phyloP scores from a whole-genome alignment of 2,329 filamentous ascomycete genomes.

The Ramichloridium luteum region DNA sequence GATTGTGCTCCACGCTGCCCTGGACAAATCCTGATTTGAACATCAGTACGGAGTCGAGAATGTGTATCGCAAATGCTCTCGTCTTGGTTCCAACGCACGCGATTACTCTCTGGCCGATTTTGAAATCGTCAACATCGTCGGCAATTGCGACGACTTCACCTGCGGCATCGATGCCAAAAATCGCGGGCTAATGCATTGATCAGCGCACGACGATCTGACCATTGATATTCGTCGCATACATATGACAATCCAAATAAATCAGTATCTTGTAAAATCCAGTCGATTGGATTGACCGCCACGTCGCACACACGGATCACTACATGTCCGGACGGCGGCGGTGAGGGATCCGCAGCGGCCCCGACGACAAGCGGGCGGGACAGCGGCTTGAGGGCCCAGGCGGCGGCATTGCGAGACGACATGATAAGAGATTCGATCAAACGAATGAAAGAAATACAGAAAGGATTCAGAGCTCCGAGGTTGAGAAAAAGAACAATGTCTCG shows the following conservation, averaged over 20 bases:
- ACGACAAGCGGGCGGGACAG: constrained; percentile 24
- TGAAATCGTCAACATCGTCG: constrained; percentile 32
- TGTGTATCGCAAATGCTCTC: too few species aligned
- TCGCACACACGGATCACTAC: constrained; percentile 30
- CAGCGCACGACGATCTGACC: too few species aligned
- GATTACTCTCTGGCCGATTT: constrained; percentile 34
- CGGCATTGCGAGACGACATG: constrained; percentile 19
- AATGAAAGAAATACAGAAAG: too few species aligned
- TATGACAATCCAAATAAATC: constrained; percentile 20
- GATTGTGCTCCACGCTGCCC: too few species aligned
- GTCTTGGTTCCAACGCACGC: too few species aligned
- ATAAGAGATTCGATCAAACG: too few species aligned
- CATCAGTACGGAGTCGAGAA: too few species aligned
- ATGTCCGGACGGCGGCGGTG: constrained; percentile 24
- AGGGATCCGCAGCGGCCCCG: constrained; percentile 26
- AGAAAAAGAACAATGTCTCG: too few species aligned
- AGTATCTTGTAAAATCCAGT: constrained; percentile 28
- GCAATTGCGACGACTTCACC: constrained; percentile 37
- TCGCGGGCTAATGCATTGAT: constrained; percentile 25
- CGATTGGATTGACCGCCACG: constrained; percentile 33
- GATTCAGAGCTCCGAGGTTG: too few species aligned
- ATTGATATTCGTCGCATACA: too few species aligned
- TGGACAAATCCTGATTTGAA: too few species aligned
- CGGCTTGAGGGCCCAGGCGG: constrained; percentile 26
- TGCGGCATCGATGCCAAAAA: constrained; percentile 33